Base-by-base conservation (phyloP, 257 asterid genomes). In the Forsythia viridissima region DNA sequence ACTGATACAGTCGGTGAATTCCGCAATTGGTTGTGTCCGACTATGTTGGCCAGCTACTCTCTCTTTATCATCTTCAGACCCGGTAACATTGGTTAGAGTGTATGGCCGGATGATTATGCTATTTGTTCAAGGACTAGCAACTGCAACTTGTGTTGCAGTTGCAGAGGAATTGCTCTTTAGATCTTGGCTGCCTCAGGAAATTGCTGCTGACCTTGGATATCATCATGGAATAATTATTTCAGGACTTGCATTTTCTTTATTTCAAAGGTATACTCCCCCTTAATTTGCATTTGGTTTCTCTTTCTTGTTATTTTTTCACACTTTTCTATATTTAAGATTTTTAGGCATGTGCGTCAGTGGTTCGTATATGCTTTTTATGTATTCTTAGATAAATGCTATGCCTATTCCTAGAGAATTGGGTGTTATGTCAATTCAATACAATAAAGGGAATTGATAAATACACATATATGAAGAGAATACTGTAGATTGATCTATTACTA, bases 151-250 rank as follows among this genome's bases (percentile, higher is more conserved):
- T 34, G 79, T 93, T 80, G 91, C 98, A 66, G 74, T 79, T 59
- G 97, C 92, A 76, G 98, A 96, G 88, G 99, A 93, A 81, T 83
- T 91, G 82, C 89, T 96, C 81, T 96, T 96, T 77, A 80, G 97
- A 80, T 91, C 98, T 79, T 96, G 98, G 99, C 81, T 96, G 88
- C 96, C 97, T 74, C 91, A 91, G 82, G 99, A 96, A 89, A 91
- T 96, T 76, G 91, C 93, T 78, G 84, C 84, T 46, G 99, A 96
- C 88, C 88, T 80, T 70, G 99, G 99, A 74, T 89, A 87, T 85
- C 84, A 89, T 80, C 91, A 76, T 21, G 98, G 96, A 86, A 76
- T 96, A 73, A 10, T 92, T 79, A 72, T 93, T 83, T 93, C 99
- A 5, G 99, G 94, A 72, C 89, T 96, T 71, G 79, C 74, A 59